phyloP scores from a whole-genome alignment of 257 asterid genomes.

The Primulina eburnea region DNA sequence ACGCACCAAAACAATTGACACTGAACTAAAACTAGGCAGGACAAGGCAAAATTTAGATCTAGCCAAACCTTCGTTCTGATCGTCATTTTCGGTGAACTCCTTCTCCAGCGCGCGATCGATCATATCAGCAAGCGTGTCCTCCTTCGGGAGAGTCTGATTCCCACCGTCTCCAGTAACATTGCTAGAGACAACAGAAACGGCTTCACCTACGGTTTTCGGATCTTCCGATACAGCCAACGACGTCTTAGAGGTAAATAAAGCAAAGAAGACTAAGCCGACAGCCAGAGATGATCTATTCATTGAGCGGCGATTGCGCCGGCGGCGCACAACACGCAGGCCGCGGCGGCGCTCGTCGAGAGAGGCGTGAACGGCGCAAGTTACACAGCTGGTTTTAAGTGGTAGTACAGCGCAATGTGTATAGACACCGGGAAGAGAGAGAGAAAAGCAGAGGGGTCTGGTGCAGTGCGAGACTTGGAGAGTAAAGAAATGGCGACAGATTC shows the following conservation, averaged over 20 bases:
- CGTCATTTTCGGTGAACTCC: conserved; percentile 89
- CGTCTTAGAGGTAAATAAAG: conserved; percentile 27
- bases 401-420: conserved; percentile 20
- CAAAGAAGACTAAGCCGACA: conserved; percentile 29
- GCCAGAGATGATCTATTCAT: conserved; percentile 55
- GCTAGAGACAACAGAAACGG: conserved; percentile 24
- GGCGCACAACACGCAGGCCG: conserved; percentile 49
- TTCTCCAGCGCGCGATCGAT: conserved; percentile 93
- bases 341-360: neutral
- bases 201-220: conserved; percentile 31
- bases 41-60: conserved; percentile 36
- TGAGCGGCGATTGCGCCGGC: conserved; percentile 44
- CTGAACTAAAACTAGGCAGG: neutral
- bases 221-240: conserved; percentile 38
- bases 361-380: conserved; percentile 32
- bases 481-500: neutral
- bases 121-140: conserved; percentile 89
- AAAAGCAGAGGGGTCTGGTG: neutral
- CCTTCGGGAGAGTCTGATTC: conserved; percentile 49
- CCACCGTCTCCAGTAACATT: conserved; percentile 41
- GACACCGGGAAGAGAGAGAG: conserved; percentile 22
- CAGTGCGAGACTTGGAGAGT: neutral
- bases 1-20: neutral
- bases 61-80: conserved; percentile 71
- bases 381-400: conserved; percentile 28